Conservation (phyloP, 129 eudicot genomes). For the Saussurea involucrata region DNA sequence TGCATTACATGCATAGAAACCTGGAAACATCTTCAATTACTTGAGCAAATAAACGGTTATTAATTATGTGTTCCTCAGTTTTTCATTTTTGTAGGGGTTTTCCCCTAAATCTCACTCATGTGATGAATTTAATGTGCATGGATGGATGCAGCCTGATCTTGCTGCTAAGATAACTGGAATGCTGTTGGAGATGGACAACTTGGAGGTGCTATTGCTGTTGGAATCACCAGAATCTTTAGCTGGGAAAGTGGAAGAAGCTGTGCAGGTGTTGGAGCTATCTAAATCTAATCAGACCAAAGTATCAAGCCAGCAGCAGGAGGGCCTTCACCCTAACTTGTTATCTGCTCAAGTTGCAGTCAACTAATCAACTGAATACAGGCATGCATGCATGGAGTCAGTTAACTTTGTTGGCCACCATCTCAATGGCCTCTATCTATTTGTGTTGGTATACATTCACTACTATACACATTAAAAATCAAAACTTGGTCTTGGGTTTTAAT, state of each 20-base stretch:
- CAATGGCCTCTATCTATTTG: neutral
- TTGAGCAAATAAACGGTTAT: too few species aligned
- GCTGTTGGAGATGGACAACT: constrained; percentile 90
- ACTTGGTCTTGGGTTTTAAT: neutral
- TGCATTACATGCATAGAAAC: too few species aligned
- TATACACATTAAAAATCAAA: neutral
- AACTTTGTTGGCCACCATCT: neutral
- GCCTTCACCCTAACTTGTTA: constrained; percentile 40
- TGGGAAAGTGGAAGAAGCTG: constrained; percentile 74
- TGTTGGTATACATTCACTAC: neutral
- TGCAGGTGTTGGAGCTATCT: constrained; percentile 65
- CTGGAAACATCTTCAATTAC: too few species aligned
- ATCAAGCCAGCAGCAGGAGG: constrained; percentile 37
- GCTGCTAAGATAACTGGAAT: constrained; percentile 90
- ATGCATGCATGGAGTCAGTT: neutral
- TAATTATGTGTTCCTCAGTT: too few species aligned
- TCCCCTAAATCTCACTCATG: too few species aligned
- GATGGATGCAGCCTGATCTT: constrained; percentile 61
- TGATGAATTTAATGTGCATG: neutral
- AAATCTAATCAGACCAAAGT: constrained; percentile 43
- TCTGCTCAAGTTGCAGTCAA: constrained; percentile 65
- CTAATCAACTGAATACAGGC: constrained; percentile 22
- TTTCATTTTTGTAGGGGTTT: too few species aligned
- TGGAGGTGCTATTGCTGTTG: constrained; percentile 59
- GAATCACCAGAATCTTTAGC: constrained; percentile 72